phyloP scores from a whole-genome alignment of 169 alveolate species.

The Eimeria zaria region DNA sequence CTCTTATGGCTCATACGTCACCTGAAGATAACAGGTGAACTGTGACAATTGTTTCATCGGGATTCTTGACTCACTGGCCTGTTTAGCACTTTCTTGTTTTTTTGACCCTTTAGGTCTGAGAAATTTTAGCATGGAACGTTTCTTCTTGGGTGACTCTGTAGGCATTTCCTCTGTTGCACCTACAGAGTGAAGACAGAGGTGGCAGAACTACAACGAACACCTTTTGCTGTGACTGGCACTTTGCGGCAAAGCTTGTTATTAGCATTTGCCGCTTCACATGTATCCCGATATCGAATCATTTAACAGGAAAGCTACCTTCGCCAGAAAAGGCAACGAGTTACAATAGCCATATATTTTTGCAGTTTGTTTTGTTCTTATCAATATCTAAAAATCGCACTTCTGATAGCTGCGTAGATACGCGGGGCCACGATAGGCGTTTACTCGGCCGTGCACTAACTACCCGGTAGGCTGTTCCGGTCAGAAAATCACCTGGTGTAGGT shows the following conservation, averaged over 20 bases:
- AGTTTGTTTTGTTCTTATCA: background rate
- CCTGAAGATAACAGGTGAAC: background rate
- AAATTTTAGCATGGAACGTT: background rate
- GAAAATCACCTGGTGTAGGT: background rate
- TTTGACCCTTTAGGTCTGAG: background rate
- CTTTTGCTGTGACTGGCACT: background rate
- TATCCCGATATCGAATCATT: background rate
- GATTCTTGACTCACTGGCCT: background rate
- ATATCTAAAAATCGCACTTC: background rate
- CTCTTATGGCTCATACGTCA: background rate
- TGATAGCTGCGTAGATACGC: background rate
- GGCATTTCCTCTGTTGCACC: background rate
- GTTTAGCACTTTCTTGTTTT: background rate
- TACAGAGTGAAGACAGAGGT: background rate
- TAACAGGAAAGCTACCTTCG: background rate
- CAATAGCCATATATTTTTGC: background rate
- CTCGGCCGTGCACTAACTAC: background rate
- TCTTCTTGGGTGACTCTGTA: background rate
- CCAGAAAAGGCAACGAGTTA: background rate
- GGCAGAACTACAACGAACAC: background rate
- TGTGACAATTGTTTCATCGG: background rate
- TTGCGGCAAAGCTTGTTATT: background rate
- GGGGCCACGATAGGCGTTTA: background rate
- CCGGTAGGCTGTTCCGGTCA: background rate
- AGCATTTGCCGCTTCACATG: background rate